phyloP scores from a whole-genome alignment of 2,329 filamentous ascomycete genomes.

The Fusarium odoratissimum region DNA sequence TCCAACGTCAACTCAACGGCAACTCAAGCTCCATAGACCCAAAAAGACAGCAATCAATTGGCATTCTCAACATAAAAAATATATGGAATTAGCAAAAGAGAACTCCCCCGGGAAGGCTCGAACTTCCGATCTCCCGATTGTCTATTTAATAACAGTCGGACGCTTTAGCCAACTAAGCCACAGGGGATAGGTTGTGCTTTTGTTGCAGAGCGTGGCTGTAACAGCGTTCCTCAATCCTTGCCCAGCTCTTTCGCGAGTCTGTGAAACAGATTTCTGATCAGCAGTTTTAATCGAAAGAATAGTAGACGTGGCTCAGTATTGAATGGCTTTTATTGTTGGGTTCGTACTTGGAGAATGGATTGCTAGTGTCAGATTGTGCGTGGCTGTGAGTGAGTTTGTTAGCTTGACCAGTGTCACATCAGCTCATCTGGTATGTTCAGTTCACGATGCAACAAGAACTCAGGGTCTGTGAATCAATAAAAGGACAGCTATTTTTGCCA shows the following conservation, averaged over 20 bases:
- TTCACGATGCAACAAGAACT: not conserved
- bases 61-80: not conserved
- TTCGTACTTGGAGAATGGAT: not conserved
- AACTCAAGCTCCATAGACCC: not conserved
- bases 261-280: not conserved
- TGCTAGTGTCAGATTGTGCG: no score
- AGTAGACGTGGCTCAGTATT: not conserved
- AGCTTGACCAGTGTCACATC: accelerated
- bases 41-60: not conserved
- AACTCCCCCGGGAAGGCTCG: slow-evolving; percentile 47
- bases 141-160: slow-evolving; percentile 42
- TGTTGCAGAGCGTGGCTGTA: not conserved
- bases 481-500: accelerated
- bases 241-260: not conserved
- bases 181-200: slow-evolving; percentile 25
- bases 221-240: not conserved
- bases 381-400: not conserved
- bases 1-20: no score
- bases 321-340: no score
- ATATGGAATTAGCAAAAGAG: not conserved
- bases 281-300: accelerated
- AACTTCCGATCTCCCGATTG: slow-evolving; percentile 48
- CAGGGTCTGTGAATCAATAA: not conserved
- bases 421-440: accelerated
- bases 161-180: slow-evolving; percentile 44